phyloP scores from a whole-genome alignment of 768 basidiomycete species.

The Termitomyces sp. region DNA sequence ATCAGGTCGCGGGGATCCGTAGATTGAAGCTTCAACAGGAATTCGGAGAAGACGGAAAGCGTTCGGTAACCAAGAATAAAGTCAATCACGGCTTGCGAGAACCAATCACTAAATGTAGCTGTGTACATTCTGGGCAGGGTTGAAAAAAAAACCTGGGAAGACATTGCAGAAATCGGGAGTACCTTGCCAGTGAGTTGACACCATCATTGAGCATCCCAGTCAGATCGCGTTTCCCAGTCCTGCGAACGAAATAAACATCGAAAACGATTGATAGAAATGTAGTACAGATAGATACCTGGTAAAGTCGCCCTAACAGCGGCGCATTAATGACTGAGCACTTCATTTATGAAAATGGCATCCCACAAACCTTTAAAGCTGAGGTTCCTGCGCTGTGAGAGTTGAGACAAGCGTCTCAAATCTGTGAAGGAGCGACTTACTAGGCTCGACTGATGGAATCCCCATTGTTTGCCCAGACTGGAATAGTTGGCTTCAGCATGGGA shows the following conservation, averaged over 20 bases:
- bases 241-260: slow-evolving; percentile 20
- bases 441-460: slow-evolving; percentile 92
- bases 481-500: not conserved
- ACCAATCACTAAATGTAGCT: slow-evolving; percentile 93
- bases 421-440: slow-evolving; percentile 52
- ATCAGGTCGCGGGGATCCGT: slow-evolving; percentile 92
- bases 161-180: not conserved
- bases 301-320: slow-evolving; percentile 67
- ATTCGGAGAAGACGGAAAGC: slow-evolving; percentile 88
- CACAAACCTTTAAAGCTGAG: slow-evolving; percentile 83
- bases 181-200: slow-evolving; percentile 88
- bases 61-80: slow-evolving; percentile 88
- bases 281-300: slow-evolving; percentile 55
- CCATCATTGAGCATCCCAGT: slow-evolving; percentile 93
- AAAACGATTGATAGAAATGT: not conserved
- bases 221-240: slow-evolving; percentile 95
- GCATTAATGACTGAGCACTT: not conserved
- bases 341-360: not conserved
- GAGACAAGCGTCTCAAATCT: not conserved
- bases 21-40: slow-evolving; percentile 81
- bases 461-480: slow-evolving; percentile 93
- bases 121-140: slow-evolving; percentile 67
- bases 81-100: slow-evolving; percentile 93
- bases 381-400: slow-evolving; percentile 75
- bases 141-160: not conserved